Conservation (phyloP, 495 filamentous ascomycete genomes). For the Talaromyces trachyspermus region DNA sequence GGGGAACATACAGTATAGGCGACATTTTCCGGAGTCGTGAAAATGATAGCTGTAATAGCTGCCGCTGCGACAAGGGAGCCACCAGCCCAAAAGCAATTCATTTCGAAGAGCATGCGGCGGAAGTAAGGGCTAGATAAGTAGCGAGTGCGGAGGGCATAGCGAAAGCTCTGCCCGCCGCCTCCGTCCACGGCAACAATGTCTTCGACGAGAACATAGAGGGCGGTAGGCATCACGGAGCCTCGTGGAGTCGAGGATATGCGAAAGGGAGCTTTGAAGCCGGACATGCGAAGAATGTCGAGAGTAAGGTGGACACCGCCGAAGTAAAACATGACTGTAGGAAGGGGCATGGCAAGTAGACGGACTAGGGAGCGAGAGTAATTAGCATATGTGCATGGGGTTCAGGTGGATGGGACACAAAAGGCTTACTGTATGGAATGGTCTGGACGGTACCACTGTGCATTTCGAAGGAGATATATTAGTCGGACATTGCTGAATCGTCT, state of each 20-base stretch:
- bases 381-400: constrained; percentile 15
- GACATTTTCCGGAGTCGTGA: constrained; percentile 51
- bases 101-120: constrained; percentile 59
- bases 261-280: constrained; percentile 49
- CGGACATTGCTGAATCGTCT: neutral
- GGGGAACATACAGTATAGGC: constrained; percentile 59
- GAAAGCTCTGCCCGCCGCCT: constrained; percentile 59
- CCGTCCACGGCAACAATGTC: constrained; percentile 77
- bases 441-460: constrained; percentile 34
- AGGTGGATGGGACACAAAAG: constrained; percentile 9
- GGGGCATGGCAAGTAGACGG: constrained; percentile 54
- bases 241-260: constrained; percentile 65
- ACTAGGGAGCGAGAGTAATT: constrained; percentile 31
- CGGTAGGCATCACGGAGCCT: constrained; percentile 60
- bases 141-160: constrained; percentile 54
- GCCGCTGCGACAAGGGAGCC: constrained; percentile 48
- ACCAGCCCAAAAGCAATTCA: constrained; percentile 74
- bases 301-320: constrained; percentile 49
- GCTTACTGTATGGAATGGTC: constrained; percentile 30
- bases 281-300: constrained; percentile 37
- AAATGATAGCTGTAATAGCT: constrained; percentile 53
- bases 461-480: neutral
- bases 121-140: constrained; percentile 68
- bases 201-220: constrained; percentile 69
- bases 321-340: constrained; percentile 52